Percentiles rank a stretch among this genome's conserved stretches.
These are phyloP conservation scores for Physcomitrium patens DNA, from an alignment of 225 moss, liverwort and hornwort species.

Conservation along the genomic window DNA sequence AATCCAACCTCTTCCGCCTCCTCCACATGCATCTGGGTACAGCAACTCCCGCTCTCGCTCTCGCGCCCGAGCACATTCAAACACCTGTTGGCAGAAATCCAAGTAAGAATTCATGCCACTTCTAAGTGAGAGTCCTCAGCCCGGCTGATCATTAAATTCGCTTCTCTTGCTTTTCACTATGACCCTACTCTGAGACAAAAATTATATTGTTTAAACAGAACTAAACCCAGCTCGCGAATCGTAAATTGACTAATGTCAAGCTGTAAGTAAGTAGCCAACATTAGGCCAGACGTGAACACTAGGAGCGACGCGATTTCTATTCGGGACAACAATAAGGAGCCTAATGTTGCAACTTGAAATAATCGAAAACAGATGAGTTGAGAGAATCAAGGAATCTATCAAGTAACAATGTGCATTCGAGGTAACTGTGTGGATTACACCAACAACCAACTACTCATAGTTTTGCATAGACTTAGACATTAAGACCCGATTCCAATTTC, in stretches of 20 bases:
- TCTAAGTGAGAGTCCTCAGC: conserved; percentile 19
- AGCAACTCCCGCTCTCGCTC: conserved; percentile 97
- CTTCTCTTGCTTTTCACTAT: background rate
- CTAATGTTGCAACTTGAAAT: conserved; percentile 12
- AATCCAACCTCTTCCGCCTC: conserved; percentile 99
- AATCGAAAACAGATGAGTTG: conserved; percentile 14
- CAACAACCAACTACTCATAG: background rate
- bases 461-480: background rate
- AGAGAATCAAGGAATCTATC: conserved; percentile 9
- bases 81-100: conserved; percentile 69
- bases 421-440: conserved; percentile 4
- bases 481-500: conserved; percentile 22
- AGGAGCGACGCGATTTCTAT: background rate
- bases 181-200: conserved; percentile 10
- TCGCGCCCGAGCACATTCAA: conserved; percentile 98
- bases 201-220: background rate
- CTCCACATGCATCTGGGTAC: conserved; percentile 99
- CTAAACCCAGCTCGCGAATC: too few relatives aligned
- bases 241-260: conserved; percentile 10
- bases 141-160: background rate
- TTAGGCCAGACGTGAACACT: background rate
- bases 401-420: conserved; percentile 4
- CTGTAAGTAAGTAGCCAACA: background rate
- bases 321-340: conserved; percentile 1
- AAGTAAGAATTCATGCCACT: conserved; percentile 31